Conservation (phyloP, 305 asterid genomes). For the Solanum aculeatissimum region DNA sequence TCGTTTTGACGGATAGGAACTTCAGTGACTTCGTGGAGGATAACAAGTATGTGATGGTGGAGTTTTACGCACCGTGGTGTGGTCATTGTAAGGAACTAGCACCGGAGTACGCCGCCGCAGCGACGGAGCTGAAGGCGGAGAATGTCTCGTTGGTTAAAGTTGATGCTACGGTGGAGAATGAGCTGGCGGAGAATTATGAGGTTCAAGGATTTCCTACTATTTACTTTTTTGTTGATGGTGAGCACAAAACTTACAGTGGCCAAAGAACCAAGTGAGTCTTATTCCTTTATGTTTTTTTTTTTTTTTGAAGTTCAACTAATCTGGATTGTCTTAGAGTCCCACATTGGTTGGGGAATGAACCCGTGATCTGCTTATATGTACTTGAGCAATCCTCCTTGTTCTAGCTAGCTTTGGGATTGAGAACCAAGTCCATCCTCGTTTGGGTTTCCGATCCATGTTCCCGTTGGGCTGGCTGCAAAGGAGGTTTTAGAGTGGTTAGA, state of each 20-base stretch:
- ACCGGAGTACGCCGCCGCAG: conserved; percentile 85
- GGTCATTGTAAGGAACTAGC: conserved; percentile 65
- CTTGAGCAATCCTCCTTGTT: too few relatives aligned
- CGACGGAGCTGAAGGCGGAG: conserved; percentile 49
- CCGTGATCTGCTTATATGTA: too few relatives aligned
- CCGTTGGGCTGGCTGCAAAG: too few relatives aligned
- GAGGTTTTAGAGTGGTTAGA: too few relatives aligned
- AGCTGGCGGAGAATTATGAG: conserved; percentile 54
- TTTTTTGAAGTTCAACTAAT: not conserved
- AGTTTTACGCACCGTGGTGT: conserved; percentile 93
- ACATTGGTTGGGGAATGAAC: too few relatives aligned
- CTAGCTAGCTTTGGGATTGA: too few relatives aligned
- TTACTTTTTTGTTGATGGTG: conserved; percentile 63
- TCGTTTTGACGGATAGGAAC: conserved; percentile 50
- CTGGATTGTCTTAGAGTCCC: not conserved
- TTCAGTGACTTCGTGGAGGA: conserved; percentile 50
- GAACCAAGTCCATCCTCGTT: too few relatives aligned
- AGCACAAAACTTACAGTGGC: conserved; percentile 50
- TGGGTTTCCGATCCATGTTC: too few relatives aligned
- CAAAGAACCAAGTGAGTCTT: conserved; percentile 62
- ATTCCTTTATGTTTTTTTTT: not conserved
- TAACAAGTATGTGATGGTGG: conserved; percentile 77
- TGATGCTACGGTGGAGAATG: conserved; percentile 60
- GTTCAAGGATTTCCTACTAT: conserved; percentile 79
- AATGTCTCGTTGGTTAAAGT: conserved; percentile 67